A percentile compares a stretch with the other conserved stretches of the same genome.
Evolutionary conservation across 1,284 basidiomycete genomes (phyloP).

Genomic region (Puccinia polysora): DNA sequence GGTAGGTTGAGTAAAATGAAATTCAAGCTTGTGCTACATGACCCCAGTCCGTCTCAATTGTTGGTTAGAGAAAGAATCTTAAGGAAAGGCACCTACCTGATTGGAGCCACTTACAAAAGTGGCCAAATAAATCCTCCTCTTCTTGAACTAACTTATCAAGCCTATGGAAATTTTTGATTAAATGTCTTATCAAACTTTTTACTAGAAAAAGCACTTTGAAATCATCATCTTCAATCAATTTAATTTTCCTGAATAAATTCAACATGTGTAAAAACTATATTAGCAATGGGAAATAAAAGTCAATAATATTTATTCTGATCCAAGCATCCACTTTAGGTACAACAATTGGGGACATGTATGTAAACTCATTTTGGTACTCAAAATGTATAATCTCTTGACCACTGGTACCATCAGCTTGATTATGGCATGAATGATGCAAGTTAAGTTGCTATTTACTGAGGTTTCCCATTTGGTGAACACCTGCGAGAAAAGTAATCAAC

Average conservation of each 20-base stretch:
- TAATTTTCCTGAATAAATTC: not conserved
- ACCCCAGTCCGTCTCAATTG: not conserved
- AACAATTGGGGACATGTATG: not conserved
- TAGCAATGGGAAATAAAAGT: not conserved
- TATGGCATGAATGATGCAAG: not conserved
- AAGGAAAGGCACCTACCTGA: too few relatives aligned
- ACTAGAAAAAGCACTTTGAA: slow-evolving; percentile 5
- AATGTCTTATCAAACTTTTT: not conserved
- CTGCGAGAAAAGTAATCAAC: not conserved
- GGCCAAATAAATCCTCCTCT: too few relatives aligned
- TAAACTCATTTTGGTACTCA: not conserved
- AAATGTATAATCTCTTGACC: not conserved
- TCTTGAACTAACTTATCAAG: not conserved
- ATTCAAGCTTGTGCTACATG: not conserved
- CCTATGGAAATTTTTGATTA: not conserved
- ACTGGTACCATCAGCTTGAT: not conserved
- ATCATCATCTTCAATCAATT: too few relatives aligned
- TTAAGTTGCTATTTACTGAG: not conserved
- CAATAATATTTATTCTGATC: too few relatives aligned
- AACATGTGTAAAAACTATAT: not conserved
- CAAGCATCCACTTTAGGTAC: not conserved
- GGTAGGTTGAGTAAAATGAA: too few relatives aligned
- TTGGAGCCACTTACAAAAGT: too few relatives aligned
- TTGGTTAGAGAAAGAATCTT: not conserved
- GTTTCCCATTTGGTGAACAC: slow-evolving; percentile 20